These are phyloP conservation scores for Teunomyces kruisii DNA, from an alignment of 805 yeast genomes.

Conservation along the genomic window DNA sequence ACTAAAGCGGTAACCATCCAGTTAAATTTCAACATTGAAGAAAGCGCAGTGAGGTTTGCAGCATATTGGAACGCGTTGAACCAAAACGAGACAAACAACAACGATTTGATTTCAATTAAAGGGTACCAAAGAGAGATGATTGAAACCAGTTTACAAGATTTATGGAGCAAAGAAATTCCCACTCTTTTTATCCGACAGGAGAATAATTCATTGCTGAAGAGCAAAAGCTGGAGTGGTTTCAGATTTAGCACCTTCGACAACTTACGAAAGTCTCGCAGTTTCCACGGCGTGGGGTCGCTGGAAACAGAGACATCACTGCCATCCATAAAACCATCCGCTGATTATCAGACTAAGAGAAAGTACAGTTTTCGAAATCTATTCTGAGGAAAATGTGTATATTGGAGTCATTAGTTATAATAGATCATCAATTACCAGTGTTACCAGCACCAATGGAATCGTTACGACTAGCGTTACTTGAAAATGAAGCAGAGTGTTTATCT, in stretches of 20 bases:
- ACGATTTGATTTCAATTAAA: slow-evolving; percentile 8
- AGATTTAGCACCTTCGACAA: slow-evolving; percentile 4
- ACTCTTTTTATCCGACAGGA: slow-evolving; percentile 7
- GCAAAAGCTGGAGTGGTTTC: slow-evolving; percentile 6
- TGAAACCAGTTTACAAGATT: slow-evolving; percentile 25
- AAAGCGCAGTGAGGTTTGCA: background rate
- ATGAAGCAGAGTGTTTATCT: slow-evolving; percentile 37
- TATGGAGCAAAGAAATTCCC: slow-evolving; percentile 33
- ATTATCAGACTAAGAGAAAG: background rate
- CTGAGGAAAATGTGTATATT: background rate
- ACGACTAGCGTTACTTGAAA: slow-evolving; percentile 23
- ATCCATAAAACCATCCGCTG: background rate
- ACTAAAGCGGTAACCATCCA: background rate
- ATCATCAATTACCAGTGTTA: slow-evolving; percentile 17
- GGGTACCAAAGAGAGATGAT: slow-evolving; percentile 14
- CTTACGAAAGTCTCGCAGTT: slow-evolving; percentile 2
- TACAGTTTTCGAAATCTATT: background rate
- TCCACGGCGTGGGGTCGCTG: background rate
- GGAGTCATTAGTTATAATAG: background rate
- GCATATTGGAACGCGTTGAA: background rate
- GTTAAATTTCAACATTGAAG: slow-evolving; percentile 4
- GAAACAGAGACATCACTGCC: background rate
- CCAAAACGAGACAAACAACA: background rate
- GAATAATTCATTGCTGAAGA: slow-evolving; percentile 8
- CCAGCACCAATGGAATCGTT: slow-evolving; percentile 48